phyloP scores from a whole-genome alignment of 495 filamentous ascomycete genomes.

The Aspergillus sclerotiicarbonarius region DNA sequence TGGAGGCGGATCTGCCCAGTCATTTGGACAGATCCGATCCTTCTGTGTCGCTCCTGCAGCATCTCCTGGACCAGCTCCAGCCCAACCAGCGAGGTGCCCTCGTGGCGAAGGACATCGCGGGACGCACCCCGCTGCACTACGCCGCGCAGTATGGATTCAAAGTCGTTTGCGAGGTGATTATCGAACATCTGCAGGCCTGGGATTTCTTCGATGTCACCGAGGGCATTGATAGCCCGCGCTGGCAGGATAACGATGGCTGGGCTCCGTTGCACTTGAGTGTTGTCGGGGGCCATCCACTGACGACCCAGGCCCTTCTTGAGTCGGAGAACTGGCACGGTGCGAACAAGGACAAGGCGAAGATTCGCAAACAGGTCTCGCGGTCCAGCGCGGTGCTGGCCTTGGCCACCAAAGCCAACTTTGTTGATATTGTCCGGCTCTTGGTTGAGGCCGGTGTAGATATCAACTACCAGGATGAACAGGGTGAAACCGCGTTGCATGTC shows the following conservation, averaged over 20 bases:
- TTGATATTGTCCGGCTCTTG: constrained; percentile 76
- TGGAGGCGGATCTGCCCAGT: constrained; percentile 55
- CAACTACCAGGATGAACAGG: constrained; percentile 88
- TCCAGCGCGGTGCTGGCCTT: constrained; percentile 89
- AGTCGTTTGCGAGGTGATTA: constrained; percentile 80
- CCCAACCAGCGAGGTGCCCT: constrained; percentile 68
- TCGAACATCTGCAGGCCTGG: constrained; percentile 86
- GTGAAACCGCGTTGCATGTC: constrained; percentile 91
- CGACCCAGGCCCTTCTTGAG: constrained; percentile 74
- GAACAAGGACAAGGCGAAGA: constrained; percentile 55
- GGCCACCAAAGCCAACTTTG: constrained; percentile 81
- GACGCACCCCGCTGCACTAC: constrained; percentile 89
- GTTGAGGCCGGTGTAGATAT: constrained; percentile 90
- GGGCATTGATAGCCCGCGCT: constrained; percentile 78
- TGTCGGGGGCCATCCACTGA: constrained; percentile 83
- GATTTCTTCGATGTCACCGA: constrained; percentile 76
- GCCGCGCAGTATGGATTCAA: constrained; percentile 93
- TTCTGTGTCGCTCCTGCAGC: constrained; percentile 68
- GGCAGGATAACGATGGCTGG: constrained; percentile 92
- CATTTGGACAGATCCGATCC: constrained; percentile 68
- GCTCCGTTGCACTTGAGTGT: constrained; percentile 90
- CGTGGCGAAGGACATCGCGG: constrained; percentile 68
- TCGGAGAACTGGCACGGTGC: constrained; percentile 70
- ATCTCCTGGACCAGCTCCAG: constrained; percentile 68
- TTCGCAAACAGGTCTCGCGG: constrained; percentile 68